phyloP scores from a whole-genome alignment of 2,329 filamentous ascomycete species.

The Ophiostoma perfectum region DNA sequence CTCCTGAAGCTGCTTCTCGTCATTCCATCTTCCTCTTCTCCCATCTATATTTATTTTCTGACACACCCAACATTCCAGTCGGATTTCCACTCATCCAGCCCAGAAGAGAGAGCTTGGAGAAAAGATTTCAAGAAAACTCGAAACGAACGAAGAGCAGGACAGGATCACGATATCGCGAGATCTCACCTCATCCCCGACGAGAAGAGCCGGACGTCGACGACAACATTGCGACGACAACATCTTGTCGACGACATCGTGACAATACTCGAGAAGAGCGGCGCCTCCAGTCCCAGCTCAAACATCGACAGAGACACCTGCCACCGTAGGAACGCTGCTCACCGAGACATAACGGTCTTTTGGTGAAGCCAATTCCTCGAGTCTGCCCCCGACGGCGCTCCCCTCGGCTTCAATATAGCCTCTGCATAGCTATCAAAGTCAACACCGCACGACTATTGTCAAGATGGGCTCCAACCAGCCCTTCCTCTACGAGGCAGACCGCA shows the following conservation, averaged over 20 bases:
- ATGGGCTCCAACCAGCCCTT: constrained; percentile 52
- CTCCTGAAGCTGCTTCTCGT: not conserved
- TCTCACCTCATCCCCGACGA: not conserved
- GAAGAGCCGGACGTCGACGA: constrained; percentile 2
- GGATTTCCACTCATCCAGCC: not conserved
- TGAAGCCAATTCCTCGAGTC: not conserved
- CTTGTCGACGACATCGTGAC: not conserved
- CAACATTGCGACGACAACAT: not conserved
- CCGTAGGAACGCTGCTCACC: not conserved
- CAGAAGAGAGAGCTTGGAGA: not conserved
- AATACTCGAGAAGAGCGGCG: not conserved
- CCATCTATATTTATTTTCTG: constrained; percentile 1
- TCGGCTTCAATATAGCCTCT: not conserved
- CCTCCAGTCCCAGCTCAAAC: not conserved
- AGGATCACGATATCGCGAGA: not conserved
- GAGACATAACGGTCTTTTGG: constrained; percentile 1
- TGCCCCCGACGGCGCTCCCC: not conserved
- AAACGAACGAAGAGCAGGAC: too few species aligned
- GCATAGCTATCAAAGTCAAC: not conserved
- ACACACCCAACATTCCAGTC: not conserved
- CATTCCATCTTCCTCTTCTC: not conserved
- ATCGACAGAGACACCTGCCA: not conserved
- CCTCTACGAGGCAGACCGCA: constrained; percentile 57
- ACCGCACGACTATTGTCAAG: not conserved
- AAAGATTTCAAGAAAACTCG: not conserved